Evolutionary conservation across 169 alveolate genomes (phyloP).

Genomic region (Eimeria mitis): DNA sequence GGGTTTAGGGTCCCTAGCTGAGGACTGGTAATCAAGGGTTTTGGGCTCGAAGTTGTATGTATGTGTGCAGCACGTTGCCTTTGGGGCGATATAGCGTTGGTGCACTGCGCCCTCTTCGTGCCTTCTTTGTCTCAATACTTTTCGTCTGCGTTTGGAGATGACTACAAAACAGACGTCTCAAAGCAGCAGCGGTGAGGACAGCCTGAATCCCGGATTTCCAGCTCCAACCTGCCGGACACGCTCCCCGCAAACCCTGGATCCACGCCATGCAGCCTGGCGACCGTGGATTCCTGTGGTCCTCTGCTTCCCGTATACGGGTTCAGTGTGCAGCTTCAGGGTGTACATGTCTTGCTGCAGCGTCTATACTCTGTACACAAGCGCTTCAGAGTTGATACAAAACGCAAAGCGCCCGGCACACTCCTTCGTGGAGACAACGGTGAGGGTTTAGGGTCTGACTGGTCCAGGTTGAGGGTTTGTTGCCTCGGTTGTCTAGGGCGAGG

Average conservation of each 20-base stretch:
- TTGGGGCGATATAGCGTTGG: conserved; percentile 63
- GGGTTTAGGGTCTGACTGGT: background rate
- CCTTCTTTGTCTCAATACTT: conserved; percentile 64
- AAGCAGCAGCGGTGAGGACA: conserved; percentile 55
- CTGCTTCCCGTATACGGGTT: background rate
- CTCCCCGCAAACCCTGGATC: background rate
- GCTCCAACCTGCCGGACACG: background rate
- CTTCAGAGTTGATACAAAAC: conserved; percentile 38
- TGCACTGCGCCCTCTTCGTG: conserved; percentile 71
- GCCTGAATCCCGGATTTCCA: background rate
- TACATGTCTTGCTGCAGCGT: conserved; percentile 11
- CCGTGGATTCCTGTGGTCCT: background rate
- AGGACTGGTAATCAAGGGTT: background rate
- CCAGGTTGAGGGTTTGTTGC: too few species aligned
- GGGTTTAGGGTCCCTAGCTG: background rate
- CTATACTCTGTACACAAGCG: conserved; percentile 42
- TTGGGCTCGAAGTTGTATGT: background rate
- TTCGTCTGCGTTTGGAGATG: conserved; percentile 69
- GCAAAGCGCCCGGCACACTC: conserved; percentile 78
- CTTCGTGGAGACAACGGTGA: conserved; percentile 69
- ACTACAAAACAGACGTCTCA: conserved; percentile 21
- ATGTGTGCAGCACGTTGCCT: conserved; percentile 66
- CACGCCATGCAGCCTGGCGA: background rate
- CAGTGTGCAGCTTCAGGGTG: background rate
- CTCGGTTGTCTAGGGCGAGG: background rate